Evolutionary conservation across 2,329 filamentous ascomycete species (phyloP), one percentile per base, ranked within the genome.

Genomic region (Aspergillus udagawae): DNA sequence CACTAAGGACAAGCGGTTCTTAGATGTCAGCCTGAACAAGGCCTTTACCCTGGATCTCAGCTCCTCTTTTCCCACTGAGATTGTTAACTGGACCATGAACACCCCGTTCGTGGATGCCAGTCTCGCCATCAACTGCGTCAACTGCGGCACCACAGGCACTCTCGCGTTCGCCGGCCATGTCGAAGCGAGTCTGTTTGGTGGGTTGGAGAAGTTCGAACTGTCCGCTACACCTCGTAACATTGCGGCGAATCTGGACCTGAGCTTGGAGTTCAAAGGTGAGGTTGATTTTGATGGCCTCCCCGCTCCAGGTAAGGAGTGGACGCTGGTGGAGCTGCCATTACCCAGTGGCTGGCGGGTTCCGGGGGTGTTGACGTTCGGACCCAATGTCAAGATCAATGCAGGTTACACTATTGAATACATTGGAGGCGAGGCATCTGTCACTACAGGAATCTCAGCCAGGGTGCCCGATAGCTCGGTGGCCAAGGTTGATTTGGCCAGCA

Each of bases 101-200:
- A 48, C n/a, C 12, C 25, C 49, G 4, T 25, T 47, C 17, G 52
- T 53, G 4, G 48, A 59, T 28, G 56, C 49, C 12, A 49, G n/a
- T 5, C 45, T 59, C 14, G 20, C 32, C 10, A 51, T 51, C 5
- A 53, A 47, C 20, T 59, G 56, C n/a, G 41, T 53, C 17, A 51
- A 56, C 10, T 59, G 56, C n/a, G 53, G 56, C 10, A 59, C 56
- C 1, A 6, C 44, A 27, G 50, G 56, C 1, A 29, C 44, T 3
- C 35, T 59, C n/a, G 35, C 29, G 4, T 53, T 59, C 25, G 38
- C 56, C 1, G 56, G 56, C 10, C 56, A 59, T 20, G 45, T 58
- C 14, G 56, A 58, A 50, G 56, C 32, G 9, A 56, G 56, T 17
- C 25, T 55, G 2, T 35, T 14, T 1, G 29, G 12, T 14, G 29